Percentiles rank a stretch among this genome's conserved stretches.
These are phyloP conservation scores for Aureobasidium namibiae DNA, from an alignment of 2,329 filamentous ascomycete species.

Conservation along the genomic window DNA sequence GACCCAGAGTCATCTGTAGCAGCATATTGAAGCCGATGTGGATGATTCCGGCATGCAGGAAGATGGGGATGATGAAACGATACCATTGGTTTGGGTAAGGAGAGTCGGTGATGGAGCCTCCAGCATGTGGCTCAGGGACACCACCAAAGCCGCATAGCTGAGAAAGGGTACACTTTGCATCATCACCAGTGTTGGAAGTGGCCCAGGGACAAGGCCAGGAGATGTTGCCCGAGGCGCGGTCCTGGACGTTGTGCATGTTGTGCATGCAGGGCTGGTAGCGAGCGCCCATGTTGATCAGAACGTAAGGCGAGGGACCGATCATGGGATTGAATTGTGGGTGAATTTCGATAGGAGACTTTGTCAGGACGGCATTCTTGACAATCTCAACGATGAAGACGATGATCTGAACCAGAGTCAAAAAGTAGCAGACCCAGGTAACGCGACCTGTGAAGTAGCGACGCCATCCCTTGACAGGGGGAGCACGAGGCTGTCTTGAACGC, in stretches of 20 bases:
- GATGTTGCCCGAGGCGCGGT: constrained; percentile 40
- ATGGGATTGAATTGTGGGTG: constrained; percentile 89
- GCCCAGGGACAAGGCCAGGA: constrained; percentile 72
- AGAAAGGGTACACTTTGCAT: constrained; percentile 61
- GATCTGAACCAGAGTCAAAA: constrained; percentile 67
- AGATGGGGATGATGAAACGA: constrained; percentile 91
- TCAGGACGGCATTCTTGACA: constrained; percentile 69
- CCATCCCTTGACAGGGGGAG: constrained; percentile 16
- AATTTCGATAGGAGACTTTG: constrained; percentile 68
- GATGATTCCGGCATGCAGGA: constrained; percentile 86
- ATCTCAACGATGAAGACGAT: constrained; percentile 85
- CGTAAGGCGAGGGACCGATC: constrained; percentile 85
- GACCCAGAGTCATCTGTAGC: constrained; percentile 78
- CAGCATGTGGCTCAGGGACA: constrained; percentile 55
- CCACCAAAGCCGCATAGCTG: constrained; percentile 78
- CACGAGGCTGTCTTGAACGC: neutral
- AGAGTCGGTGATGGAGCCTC: constrained; percentile 43
- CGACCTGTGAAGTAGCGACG: constrained; percentile 46
- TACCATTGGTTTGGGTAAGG: constrained; percentile 87
- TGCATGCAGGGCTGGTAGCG: constrained; percentile 94
- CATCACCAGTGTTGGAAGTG: constrained; percentile 52
- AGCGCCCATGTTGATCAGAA: constrained; percentile 95
- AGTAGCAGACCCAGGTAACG: constrained; percentile 74
- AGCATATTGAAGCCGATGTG: constrained; percentile 96
- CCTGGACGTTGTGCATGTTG: constrained; percentile 54